These are phyloP conservation scores for Helminthosporium solani DNA, from an alignment of 2,329 filamentous ascomycete genomes.

Conservation along the genomic window DNA sequence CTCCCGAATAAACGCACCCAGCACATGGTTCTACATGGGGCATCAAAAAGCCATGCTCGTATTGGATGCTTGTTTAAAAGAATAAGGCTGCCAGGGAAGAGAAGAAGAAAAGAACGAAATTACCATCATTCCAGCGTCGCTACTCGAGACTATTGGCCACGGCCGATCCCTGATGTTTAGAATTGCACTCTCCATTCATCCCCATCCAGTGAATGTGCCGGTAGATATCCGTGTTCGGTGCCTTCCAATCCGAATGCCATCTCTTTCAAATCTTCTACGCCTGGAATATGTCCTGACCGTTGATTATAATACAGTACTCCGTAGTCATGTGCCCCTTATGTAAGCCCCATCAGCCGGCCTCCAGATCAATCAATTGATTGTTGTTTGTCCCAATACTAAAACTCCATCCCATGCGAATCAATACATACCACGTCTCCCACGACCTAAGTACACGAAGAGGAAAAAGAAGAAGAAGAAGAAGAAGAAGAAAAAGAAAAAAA, in stretches of 20 bases:
- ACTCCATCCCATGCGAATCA: not conserved
- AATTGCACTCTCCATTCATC: constrained; percentile 10
- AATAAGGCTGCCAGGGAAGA: no score
- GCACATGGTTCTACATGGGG: constrained; percentile 4
- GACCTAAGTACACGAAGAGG: not conserved
- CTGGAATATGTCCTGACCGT: constrained; percentile 6
- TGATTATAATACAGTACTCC: constrained; percentile 10
- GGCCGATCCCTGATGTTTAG: constrained; percentile 6
- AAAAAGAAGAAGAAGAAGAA: not conserved
- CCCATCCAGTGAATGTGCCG: constrained; percentile 10
- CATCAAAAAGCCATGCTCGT: constrained; percentile 3
- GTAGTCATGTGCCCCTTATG: no score
- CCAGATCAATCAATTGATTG: no score
- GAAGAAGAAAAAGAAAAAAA: not conserved
- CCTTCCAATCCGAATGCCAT: constrained; percentile 1
- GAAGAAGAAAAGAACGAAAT: constrained; percentile 23
- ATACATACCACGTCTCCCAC: no score
- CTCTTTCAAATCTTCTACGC: constrained; percentile 12
- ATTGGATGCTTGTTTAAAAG: constrained; percentile 7
- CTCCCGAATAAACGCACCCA: no score
- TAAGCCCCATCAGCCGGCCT: no score
- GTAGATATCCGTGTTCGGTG: not conserved
- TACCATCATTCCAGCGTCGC: constrained; percentile 24
- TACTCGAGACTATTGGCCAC: constrained; percentile 22
- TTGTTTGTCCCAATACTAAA: constrained; percentile 1